Base-by-base conservation (phyloP, 2,329 filamentous ascomycete genomes). In the Aspergillus latus region DNA sequence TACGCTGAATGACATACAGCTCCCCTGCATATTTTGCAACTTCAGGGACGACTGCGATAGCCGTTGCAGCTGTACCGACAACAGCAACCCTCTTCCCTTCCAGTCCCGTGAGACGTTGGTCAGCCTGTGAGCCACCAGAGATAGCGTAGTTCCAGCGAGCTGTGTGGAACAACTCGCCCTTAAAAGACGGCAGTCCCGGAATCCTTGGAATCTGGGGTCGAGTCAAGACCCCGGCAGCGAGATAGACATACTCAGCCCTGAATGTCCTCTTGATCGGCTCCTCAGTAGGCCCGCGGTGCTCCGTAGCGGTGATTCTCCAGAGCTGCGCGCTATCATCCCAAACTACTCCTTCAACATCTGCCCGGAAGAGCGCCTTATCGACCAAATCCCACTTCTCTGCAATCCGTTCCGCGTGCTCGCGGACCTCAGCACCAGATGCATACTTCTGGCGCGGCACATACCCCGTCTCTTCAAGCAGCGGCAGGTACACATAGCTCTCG, bases 401-500 rank as follows among this genome's bases (percentile, higher is more conserved):
- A 34, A 63, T 54, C 8, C 29, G 29, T 13, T 59, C 45, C 5
- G 54, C 56, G 21, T 63, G 40, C 4, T 50, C 30, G 2, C 58
- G 26, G 10, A 63, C n/a, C 43, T 63, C 61, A 3, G 28, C 10
- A 0, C 61, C 61, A 5, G 34, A 52, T 1, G 48, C 47, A 36
- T 58, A 63, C 16, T 52, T 49, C 1, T 53, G 13, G 13, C 13
- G 43, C 0, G 61, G 61, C 5, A 59, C 46, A 39, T 58, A 61
- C 1, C 57, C 61, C 4, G 59, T 63, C n/a, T 63, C 52, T 4
- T 55, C 62, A 21, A 53, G 57, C 30, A 46, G 49, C 4, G 61
- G 61, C 43, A 62, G 30, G 32, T 62, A 61, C 13, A 52, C 42
- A 28, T 81, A 84, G 52, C 76, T 77, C 68, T 87, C 84, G 1